phyloP scores from a whole-genome alignment of 1,139 yeast genomes.

The Pneumocystis oryctolagi region DNA sequence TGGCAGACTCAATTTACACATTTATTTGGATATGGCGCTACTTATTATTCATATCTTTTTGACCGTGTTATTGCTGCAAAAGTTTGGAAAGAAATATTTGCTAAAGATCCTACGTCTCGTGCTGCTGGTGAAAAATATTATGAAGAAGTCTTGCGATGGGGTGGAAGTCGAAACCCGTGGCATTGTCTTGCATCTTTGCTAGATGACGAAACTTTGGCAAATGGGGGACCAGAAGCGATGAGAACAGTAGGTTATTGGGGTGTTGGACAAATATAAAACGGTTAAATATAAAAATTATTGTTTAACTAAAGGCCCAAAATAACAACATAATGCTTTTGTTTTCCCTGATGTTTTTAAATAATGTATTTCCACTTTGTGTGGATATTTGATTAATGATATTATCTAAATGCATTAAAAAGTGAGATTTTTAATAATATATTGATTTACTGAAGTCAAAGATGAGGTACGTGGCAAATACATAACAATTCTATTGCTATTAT shows the following conservation, averaged over 20 bases:
- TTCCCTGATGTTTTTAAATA: constrained; percentile 7
- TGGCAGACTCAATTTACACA: constrained; percentile 97
- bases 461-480: constrained; percentile 10
- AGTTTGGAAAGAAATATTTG: constrained; percentile 64
- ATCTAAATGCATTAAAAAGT: not conserved
- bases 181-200: constrained; percentile 64
- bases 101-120: constrained; percentile 42
- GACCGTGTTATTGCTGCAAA: constrained; percentile 88
- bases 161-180: constrained; percentile 91
- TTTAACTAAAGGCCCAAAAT: constrained; percentile 6
- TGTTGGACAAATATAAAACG: not conserved
- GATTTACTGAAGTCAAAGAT: constrained; percentile 4
- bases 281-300: not conserved
- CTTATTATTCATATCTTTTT: constrained; percentile 77
- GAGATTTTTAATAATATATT: not conserved
- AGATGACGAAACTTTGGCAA: constrained; percentile 40
- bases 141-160: constrained; percentile 68
- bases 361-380: constrained; percentile 7
- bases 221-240: constrained; percentile 66
- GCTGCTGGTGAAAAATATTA: constrained; percentile 63
- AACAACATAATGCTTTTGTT: constrained; percentile 7
- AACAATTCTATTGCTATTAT: constrained; percentile 3
- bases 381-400: constrained; percentile 3
- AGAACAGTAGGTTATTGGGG: constrained; percentile 34
- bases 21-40: constrained; percentile 83